Conservation (phyloP, 106 monocot genomes). For the Cymbidium sinense region DNA sequence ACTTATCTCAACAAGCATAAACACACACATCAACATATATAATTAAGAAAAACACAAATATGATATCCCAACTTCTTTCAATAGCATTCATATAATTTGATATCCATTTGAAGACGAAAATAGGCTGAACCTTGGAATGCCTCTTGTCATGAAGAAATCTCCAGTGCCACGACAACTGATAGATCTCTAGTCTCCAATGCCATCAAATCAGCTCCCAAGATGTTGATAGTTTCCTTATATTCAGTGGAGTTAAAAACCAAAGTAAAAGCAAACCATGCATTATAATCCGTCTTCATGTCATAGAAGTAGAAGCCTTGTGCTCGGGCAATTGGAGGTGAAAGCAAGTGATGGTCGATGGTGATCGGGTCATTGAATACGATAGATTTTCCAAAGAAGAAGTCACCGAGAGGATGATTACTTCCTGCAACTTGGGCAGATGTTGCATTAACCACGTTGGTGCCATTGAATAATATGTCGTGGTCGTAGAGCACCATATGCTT, state of each 20-base stretch:
- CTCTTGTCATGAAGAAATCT: constrained; percentile 24
- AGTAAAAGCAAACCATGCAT: constrained; percentile 19
- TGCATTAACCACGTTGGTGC: constrained; percentile 11
- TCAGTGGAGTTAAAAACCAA: constrained; percentile 26
- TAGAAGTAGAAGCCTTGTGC: constrained; percentile 36
- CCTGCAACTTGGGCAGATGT: constrained; percentile 7
- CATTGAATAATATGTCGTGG: constrained; percentile 15
- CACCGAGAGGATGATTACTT: constrained; percentile 5
- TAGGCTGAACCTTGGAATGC: not conserved
- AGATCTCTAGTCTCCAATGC: constrained; percentile 8
- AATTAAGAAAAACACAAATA: no score
- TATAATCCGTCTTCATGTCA: constrained; percentile 20
- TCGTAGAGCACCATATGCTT: constrained; percentile 16
- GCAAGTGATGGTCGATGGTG: constrained; percentile 8
- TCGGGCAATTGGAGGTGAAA: constrained; percentile 15
- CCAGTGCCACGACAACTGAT: constrained; percentile 24
- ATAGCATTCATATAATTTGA: constrained; percentile 17
- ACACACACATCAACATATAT: no score
- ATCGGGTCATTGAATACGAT: constrained; percentile 14
- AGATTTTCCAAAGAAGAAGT: constrained; percentile 14
- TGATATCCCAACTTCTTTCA: not conserved
- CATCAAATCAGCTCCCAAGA: constrained; percentile 21
- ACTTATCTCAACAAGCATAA: no score
- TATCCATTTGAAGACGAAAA: constrained; percentile 9
- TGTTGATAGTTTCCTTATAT: constrained; percentile 17